Base-by-base conservation (phyloP, 345 rosid genomes). In the Balakata baccata region DNA sequence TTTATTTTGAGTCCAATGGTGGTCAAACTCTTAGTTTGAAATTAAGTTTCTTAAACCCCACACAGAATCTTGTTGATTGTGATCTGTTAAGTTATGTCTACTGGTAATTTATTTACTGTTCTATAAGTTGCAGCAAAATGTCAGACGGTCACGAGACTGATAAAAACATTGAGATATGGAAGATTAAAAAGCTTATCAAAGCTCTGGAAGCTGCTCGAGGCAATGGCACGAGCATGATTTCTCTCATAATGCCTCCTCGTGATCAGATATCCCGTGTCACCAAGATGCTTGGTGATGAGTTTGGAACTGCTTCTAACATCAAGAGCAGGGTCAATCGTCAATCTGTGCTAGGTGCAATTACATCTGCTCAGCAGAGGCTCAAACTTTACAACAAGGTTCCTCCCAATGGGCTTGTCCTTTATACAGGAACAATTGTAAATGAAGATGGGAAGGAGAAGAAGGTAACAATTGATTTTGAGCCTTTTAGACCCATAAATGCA, bases 231-330 rank as follows among this genome's bases (percentile, higher is more conserved):
- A 93, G 97, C 86, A 91, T 93, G 98, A 91, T 93, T 81, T 93
- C 98, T 64, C 96, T 93, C 63, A 93, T 93, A 4, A 91, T 93
- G 96, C 98, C 97, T 66, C 98, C 98, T 41, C 92, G 97, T 59
- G 96, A 93, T 87, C 98, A 91, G 75, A 84, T 93, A 16, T 86
- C 95, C 67, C 87, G 97, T 68, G 98, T 93, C 75, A 89, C 97
- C 0, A 93, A 93, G 87, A 93, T 93, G 98, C 87, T 93, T 46
- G 97, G 97, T 64, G 97, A 93, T 84, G 98, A 93, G 81, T 93
- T 84, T 72, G 96, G 96, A 75, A 93, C 97, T 71, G 97, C 98
- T 45, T 91, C 98, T 12, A 91, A 93, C 87, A 93, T 93, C 75
- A 93, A 93, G 79, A 91, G 97, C 71, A 82, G 98, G 77, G 98